phyloP scores from a whole-genome alignment of 192 early-diverging fungal genomes.

The Rhizophagus clarus region DNA sequence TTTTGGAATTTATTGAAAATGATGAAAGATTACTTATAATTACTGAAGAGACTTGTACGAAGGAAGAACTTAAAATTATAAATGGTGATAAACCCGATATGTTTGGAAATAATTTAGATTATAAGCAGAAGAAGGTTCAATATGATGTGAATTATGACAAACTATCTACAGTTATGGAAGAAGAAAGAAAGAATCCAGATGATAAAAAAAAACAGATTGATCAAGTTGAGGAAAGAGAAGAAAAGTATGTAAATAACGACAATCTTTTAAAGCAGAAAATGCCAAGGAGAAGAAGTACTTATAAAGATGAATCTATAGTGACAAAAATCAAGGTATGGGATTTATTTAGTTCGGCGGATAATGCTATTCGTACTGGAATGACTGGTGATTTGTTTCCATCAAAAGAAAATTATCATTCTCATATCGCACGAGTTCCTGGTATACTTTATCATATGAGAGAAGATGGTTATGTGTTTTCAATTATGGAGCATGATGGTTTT shows the following conservation, averaged over 20 bases:
- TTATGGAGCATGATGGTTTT: not conserved
- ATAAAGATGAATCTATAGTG: not conserved
- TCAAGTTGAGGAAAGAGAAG: not conserved
- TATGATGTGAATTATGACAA: too few species aligned
- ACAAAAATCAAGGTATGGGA: not conserved
- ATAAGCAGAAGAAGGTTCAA: not conserved
- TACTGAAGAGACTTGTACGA: not conserved
- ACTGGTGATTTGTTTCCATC: not conserved
- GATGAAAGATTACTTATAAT: not conserved
- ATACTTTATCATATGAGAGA: not conserved
- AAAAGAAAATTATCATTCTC: not conserved
- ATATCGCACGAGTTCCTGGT: not conserved
- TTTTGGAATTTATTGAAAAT: not conserved
- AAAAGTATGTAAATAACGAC: not conserved
- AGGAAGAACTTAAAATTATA: not conserved
- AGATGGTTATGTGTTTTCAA: not conserved
- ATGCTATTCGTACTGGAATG: not conserved
- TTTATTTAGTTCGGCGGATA: not conserved
- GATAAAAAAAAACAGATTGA: not conserved
- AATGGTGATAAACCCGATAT: not conserved
- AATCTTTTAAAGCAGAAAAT: not conserved
- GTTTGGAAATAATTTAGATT: not conserved
- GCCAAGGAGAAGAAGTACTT: not conserved
- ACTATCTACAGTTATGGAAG: too few species aligned
- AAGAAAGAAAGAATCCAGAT: not conserved